Base-by-base conservation (phyloP, 2,329 filamentous ascomycete species). In the Ascocoryne sarcoides region DNA sequence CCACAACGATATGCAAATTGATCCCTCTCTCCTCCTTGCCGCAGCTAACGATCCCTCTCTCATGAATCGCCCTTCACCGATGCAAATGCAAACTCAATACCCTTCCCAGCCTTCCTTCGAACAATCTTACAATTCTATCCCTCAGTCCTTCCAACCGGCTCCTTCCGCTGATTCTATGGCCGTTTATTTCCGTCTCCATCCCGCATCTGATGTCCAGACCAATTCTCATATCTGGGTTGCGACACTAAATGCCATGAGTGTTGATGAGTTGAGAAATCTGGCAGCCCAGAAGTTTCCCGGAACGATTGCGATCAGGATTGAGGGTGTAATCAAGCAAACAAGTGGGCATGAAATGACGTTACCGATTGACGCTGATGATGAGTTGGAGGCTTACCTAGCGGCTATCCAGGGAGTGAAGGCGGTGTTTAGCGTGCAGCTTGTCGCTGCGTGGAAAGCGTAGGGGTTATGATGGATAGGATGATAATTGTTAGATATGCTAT, bases 341-440 rank as follows among this genome's bases (percentile, higher is more conserved):
- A 69, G 46, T 32, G 57, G 55, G 7, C 69, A 69, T 36, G 81
- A 85, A 54, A 66, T 83, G 32, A 66, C 66, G 12, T 72, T 84
- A 53, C 64, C 70, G 40, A 80, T 90, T 51, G 79, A 80, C 40
- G 71, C 79, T 30, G 81, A 89, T 51, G 74, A 77, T 46, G 83
- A 90, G 62, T 59, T 92, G 46, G 71, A 72, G 44, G 80, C 79
- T 0, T 90, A 89, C 61, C 60, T 92, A 49, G 68, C 71, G 34
- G 80, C 84, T 18, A 56, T 58, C 17, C 43, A 44, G 20, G 54
- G 54, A 4, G 50, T 58, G 2, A 60, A 60, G 46, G 55, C 58
- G 7, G 52, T 52, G 4, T 60, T 60, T 35, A 43, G 48, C 16
- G 56, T 60, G 15, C 54, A 59, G 34, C 41, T 60, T 28, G 48